These are phyloP conservation scores for Neonectria faginata DNA, from an alignment of 2,329 filamentous ascomycete genomes.

Conservation along the genomic window DNA sequence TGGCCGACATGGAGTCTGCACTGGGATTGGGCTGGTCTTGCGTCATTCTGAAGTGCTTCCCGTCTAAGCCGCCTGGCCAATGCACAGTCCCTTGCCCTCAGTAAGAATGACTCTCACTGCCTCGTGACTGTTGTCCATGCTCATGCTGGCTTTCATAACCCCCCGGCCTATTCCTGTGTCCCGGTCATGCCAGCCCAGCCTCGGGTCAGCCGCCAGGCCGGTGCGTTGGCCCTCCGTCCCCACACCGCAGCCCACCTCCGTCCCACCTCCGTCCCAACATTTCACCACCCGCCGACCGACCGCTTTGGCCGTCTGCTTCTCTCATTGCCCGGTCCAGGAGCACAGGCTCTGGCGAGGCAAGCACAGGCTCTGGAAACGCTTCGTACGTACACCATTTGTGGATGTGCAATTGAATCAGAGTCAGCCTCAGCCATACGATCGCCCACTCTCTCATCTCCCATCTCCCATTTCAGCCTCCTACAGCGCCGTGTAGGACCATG, in stretches of 20 bases:
- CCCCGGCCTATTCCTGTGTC: constrained; percentile 14
- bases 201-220: constrained; percentile 34
- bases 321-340: neutral
- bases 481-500: constrained; percentile 36
- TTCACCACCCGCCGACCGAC: constrained; percentile 31
- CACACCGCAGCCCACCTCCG: constrained; percentile 36
- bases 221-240: constrained; percentile 43
- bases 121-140: neutral
- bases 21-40: constrained; percentile 14
- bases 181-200: constrained; percentile 32
- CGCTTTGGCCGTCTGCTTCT: neutral
- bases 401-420: neutral
- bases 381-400: neutral
- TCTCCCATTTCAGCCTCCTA: constrained; percentile 36
- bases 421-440: constrained; percentile 21
- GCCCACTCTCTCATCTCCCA: constrained; percentile 30
- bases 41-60: neutral
- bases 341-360: neutral
- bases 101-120: neutral
- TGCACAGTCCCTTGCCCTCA: neutral
- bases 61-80: neutral
- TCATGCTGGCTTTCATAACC: neutral
- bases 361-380: neutral
- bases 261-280: constrained; percentile 38
- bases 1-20: constrained; percentile 18